phyloP scores from a whole-genome alignment of 176 grass and related monocot genomes.

The Pharus latifolius region DNA sequence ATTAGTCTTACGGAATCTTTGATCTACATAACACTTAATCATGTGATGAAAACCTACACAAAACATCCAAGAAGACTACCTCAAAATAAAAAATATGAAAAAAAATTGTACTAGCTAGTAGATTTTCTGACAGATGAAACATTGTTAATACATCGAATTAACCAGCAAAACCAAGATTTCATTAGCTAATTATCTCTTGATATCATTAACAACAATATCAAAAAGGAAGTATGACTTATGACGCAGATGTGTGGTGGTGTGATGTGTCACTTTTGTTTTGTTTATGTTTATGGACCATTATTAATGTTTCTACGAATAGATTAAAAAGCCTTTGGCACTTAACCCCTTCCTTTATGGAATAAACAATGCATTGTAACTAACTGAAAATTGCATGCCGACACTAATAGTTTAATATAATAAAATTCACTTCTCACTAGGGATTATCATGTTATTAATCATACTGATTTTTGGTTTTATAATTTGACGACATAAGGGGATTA shows the following conservation, averaged over 20 bases:
- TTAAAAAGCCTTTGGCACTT: constrained; percentile 20
- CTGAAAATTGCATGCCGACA: constrained; percentile 24
- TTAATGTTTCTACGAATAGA: constrained; percentile 3
- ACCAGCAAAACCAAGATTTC: constrained; percentile 11
- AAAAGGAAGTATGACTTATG: constrained; percentile 8
- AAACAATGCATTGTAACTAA: constrained; percentile 19
- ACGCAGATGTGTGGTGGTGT: constrained; percentile 25
- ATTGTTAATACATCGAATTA: background rate
- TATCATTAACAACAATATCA: constrained; percentile 7
- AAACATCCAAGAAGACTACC: constrained; percentile 28
- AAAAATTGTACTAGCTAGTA: background rate
- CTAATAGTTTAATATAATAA: constrained; percentile 24
- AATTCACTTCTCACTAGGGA: too few relatives aligned
- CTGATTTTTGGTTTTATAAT: constrained; percentile 34
- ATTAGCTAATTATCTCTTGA: background rate
- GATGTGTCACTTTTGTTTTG: constrained; percentile 12
- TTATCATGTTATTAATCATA: constrained; percentile 55
- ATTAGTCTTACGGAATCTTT: constrained; percentile 28
- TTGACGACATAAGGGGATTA: constrained; percentile 46
- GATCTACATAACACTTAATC: constrained; percentile 16
- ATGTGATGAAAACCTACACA: constrained; percentile 26
- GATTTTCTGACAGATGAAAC: constrained; percentile 9
- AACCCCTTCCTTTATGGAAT: constrained; percentile 20
- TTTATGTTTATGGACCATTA: constrained; percentile 12
- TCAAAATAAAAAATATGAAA: constrained; percentile 5